These are phyloP conservation scores for Alopecurus myosuroides DNA, from an alignment of 176 grass and related monocot species.

Conservation along the genomic window DNA sequence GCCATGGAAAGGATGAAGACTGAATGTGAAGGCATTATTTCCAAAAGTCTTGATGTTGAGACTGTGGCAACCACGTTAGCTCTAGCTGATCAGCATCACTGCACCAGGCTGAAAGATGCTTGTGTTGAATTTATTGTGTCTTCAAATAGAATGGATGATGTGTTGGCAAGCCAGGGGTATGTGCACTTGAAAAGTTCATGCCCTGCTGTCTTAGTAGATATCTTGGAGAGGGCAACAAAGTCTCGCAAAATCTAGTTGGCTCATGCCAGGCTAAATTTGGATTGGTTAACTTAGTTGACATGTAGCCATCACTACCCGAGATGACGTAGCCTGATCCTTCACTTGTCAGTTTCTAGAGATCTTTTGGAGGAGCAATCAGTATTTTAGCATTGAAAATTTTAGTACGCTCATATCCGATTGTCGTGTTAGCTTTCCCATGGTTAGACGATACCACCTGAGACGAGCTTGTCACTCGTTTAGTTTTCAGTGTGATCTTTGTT, in stretches of 20 bases:
- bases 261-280: neutral
- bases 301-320: neutral
- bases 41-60: neutral
- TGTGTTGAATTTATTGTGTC: neutral
- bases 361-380: neutral
- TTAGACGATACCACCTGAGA: neutral
- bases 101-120: neutral
- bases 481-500: neutral
- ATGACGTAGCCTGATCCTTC: neutral
- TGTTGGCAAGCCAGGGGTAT: neutral
- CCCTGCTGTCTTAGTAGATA: neutral
- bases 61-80: neutral
- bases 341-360: neutral
- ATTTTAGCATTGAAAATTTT: neutral
- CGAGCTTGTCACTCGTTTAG: neutral
- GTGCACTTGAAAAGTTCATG: neutral
- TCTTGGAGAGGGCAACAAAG: neutral
- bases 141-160: neutral
- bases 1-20: neutral
- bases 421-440: neutral
- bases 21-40: neutral
- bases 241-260: neutral
- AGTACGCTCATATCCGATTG: neutral
- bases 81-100: conserved; percentile 4
- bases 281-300: neutral